Percentiles rank a stretch among this genome's conserved stretches.
phyloP scores from a whole-genome alignment of 164 flowering plant species.

The Chimonanthus salicifolius region DNA sequence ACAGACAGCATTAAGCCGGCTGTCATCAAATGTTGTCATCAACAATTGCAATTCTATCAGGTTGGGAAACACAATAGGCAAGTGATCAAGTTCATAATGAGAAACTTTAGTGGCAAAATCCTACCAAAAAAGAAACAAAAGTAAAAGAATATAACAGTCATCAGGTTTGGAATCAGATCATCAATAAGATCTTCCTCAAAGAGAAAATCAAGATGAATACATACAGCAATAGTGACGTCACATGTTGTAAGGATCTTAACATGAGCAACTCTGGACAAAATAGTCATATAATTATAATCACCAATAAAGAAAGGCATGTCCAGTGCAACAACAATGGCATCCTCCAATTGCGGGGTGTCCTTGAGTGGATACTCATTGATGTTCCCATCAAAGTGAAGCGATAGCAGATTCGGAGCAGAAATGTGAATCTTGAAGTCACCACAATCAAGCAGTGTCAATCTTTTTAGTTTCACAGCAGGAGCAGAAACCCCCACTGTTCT shows the following conservation, averaged over 20 bases:
- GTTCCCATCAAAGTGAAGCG: conserved; percentile 3
- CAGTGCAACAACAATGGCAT: background rate
- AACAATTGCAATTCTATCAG: conserved; percentile 12
- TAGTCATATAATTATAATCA: background rate
- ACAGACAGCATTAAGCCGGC: background rate
- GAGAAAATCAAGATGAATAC: background rate
- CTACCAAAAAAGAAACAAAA: background rate
- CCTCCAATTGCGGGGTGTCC: background rate
- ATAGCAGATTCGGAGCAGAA: background rate
- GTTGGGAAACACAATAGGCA: conserved; percentile 7
- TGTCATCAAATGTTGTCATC: background rate
- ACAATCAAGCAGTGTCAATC: background rate
- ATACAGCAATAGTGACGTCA: background rate
- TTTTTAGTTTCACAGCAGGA: background rate
- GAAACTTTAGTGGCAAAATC: background rate
- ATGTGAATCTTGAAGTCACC: background rate
- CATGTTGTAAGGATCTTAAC: conserved; percentile 7
- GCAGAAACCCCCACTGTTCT: background rate
- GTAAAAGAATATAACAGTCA: too few species aligned
- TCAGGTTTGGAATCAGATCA: too few species aligned
- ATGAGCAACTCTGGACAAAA: conserved; percentile 2
- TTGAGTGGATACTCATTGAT: background rate
- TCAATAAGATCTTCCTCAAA: background rate
- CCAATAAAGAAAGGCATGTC: background rate
- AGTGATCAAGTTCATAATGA: background rate